Evolutionary conservation across 257 asterid species (phyloP), one percentile per base, ranked within the genome.

Genomic region (Salvia splendens): DNA sequence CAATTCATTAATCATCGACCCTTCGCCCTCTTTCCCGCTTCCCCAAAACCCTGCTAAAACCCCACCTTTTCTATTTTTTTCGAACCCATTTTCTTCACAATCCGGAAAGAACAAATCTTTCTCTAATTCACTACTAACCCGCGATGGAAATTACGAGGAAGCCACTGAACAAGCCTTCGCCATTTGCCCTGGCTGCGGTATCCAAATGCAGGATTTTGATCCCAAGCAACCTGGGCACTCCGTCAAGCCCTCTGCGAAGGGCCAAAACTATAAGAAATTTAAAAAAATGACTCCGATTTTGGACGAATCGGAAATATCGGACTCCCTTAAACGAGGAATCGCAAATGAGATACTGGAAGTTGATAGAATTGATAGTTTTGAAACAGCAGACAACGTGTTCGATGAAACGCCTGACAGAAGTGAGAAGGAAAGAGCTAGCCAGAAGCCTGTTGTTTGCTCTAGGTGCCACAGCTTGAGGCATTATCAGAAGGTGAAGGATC

Each of bases 121-220:
- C 5, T 52, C 79, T 6, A 43, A 51, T 17, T 68, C 80, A 15
- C 74, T 81, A 12, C 41, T 86, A 33, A 75, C 76, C 42, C 80
- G 97, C 60, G 95, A 90, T 79, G 97, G 99, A 5, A 90, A 93
- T 69, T 93, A 79, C 78, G 95, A 88, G 17, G 96, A 87, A 64
- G 61, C 77, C 5, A 24, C 74, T 59, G 80, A 79, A 3, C 62
- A 45, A 4, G 68, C 62, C 64, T 69, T 73, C 73, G 75, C 71
- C 68, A 61, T 93, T 66, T 90, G 97, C 79, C 92, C 86, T 53
- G 97, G 97, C 61, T 93, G 97, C 65, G 97, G 96, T 38, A 87
- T 88, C 35, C 81, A 77, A 8, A 85, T 88, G 95, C 99, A 93
- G 72, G 89, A 84, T 65, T 47, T 70, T 68, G 96, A 90, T 73